Evolutionary conservation across 2,329 filamentous ascomycete genomes (phyloP), one percentile per base, ranked within the genome.

Genomic region (Colletotrichum gigasporum): DNA sequence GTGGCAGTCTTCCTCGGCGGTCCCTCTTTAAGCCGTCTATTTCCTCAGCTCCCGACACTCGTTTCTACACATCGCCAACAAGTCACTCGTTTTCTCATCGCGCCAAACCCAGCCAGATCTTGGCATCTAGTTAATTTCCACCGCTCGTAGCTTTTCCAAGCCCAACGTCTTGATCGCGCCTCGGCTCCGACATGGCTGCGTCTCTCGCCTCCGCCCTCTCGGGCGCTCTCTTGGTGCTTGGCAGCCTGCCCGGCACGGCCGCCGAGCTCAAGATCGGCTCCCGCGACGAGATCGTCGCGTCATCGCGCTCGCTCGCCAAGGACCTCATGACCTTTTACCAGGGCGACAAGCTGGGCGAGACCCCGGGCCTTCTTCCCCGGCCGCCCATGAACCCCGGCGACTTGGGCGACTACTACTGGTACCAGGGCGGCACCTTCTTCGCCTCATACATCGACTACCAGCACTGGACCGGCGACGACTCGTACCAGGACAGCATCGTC

Each of bases 401-500:
- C 11, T 4, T 5, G 2, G 75, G 72, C n/a, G 66, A 70, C n/a
- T 78, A 78, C 70, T 76, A 75, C 68, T 78, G 74, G 74, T 77
- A 71, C 71, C 67, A 75, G 20, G 71, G 67, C 9, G 76, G 71
- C 28, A 69, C 69, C 8, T 67, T 77, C 54, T 74, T 71, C 70
- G 73, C 72, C 14, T 71, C 74, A 5, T 68, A 79, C 56, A 71
- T 82, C 60, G 78, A 80, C 67, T 81, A 81, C 67, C 78, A 75
- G 71, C 72, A 74, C 26, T 69, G 74, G 26, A 81, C 78, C 0
- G 76, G 75, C 16, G 86, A 89, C 71, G 68, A 73, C 2, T 80
- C 78, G 11, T 88, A 87, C 73, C 85, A 87, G 69, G 73, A 77
- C 14, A 72, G 82, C 12, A 74, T 81, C 7, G 78, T 74, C 8